phyloP scores from a whole-genome alignment of 2,329 filamentous ascomycete species.

The Calonectria leucothoes region DNA sequence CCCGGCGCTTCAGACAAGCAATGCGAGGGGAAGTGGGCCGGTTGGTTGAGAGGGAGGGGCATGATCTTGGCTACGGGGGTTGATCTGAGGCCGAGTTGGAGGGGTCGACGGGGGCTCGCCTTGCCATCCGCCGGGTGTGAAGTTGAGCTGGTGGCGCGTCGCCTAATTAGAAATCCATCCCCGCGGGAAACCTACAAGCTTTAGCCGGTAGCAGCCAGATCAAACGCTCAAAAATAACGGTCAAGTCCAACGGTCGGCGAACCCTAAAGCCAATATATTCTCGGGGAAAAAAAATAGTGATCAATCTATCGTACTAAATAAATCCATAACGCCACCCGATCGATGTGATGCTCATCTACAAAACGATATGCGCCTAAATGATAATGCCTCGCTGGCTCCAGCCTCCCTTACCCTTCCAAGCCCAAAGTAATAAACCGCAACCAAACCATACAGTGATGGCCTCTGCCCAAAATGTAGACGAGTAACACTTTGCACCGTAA shows the following conservation, averaged over 20 bases:
- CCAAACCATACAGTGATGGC: constrained; percentile 83
- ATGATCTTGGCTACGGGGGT: constrained; percentile 26
- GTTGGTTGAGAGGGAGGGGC: background rate
- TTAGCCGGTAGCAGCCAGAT: background rate
- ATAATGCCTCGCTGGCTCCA: constrained; percentile 84
- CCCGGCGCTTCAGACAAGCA: constrained; percentile 18
- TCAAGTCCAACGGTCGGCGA: background rate
- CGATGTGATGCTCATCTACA: background rate
- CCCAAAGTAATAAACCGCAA: constrained; percentile 77
- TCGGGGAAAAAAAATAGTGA: background rate
- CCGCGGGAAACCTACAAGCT: constrained; percentile 32
- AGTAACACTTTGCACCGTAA: constrained; percentile 85
- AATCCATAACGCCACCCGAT: background rate
- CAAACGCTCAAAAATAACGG: background rate
- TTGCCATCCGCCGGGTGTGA: background rate
- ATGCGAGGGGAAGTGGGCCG: constrained; percentile 26
- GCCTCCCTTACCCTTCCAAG: constrained; percentile 82
- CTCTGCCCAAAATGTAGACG: constrained; percentile 87
- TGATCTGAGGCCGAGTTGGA: constrained; percentile 31
- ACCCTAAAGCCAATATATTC: background rate
- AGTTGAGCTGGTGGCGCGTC: background rate
- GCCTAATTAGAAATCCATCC: constrained; percentile 6
- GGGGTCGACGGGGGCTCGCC: background rate
- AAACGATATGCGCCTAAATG: constrained; percentile 50
- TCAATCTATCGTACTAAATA: background rate